phyloP scores from a whole-genome alignment of 2,329 filamentous ascomycete species.

The Aspergillus ruber region DNA sequence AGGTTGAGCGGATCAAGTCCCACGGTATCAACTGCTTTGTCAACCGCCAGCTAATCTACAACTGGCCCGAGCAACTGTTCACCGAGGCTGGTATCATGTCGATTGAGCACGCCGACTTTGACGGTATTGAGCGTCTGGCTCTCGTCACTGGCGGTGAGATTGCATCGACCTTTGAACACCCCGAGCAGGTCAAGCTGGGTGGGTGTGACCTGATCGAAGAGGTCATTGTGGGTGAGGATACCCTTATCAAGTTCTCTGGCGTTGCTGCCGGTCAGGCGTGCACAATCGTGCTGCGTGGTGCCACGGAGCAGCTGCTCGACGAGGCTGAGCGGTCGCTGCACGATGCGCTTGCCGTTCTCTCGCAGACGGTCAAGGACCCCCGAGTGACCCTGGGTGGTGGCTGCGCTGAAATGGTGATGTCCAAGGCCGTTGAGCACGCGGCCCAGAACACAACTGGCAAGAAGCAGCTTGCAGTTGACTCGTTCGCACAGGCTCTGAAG shows the following conservation, averaged over 20 bases:
- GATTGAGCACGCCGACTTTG: conserved; percentile 98
- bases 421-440: conserved; percentile 90
- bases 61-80: conserved; percentile 99
- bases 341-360: conserved; percentile 91
- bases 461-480: conserved; percentile 86
- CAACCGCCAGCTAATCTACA: conserved; percentile 98
- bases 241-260: conserved; percentile 92
- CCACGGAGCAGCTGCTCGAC: conserved; percentile 92
- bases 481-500: conserved; percentile 80
- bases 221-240: conserved; percentile 97
- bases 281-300: conserved; percentile 92
- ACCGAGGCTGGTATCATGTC: conserved; percentile 96
- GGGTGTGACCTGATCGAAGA: conserved; percentile 95
- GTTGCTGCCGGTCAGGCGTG: conserved; percentile 90
- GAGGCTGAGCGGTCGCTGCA: conserved; percentile 95
- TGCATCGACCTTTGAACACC: conserved; percentile 94
- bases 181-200: conserved; percentile 92
- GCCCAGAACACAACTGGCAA: conserved; percentile 94
- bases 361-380: conserved; percentile 91
- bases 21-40: conserved; percentile 99
- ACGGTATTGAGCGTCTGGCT: conserved; percentile 90
- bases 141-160: conserved; percentile 97
- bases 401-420: conserved; percentile 98
- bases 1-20: conserved; percentile 97
- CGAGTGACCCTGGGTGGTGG: conserved; percentile 91